phyloP scores from a whole-genome alignment of 768 basidiomycete species.

The Lactarius indigo region DNA sequence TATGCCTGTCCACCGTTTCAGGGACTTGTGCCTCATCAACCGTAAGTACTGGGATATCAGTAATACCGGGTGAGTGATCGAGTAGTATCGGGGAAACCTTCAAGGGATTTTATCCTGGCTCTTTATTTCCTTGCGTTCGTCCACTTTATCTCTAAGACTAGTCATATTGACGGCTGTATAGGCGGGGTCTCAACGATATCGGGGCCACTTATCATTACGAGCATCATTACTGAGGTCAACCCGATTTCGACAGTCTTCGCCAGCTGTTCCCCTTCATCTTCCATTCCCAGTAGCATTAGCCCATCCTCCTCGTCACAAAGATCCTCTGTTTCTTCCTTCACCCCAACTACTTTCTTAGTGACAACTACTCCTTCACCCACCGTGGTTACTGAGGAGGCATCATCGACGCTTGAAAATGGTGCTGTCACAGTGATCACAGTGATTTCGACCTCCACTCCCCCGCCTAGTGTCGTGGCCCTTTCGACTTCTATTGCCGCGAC shows the following conservation, averaged over 20 bases:
- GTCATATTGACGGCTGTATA: slow-evolving; percentile 4
- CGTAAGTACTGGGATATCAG: not conserved
- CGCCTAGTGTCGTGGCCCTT: slow-evolving; percentile 5
- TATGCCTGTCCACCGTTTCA: slow-evolving; percentile 10
- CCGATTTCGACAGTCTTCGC: slow-evolving; percentile 22
- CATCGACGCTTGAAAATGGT: slow-evolving; percentile 11
- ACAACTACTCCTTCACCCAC: slow-evolving; percentile 12
- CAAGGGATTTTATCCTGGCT: not conserved
- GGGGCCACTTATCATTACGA: slow-evolving; percentile 17
- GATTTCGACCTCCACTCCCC: slow-evolving; percentile 12
- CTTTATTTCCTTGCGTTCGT: not conserved
- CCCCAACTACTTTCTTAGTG: not conserved
- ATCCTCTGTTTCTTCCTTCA: not conserved
- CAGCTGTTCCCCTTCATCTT: slow-evolving; percentile 7
- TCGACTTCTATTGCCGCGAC: not conserved
- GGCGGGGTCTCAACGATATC: slow-evolving; percentile 20
- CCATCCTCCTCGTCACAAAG: not conserved
- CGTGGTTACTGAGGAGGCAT: not conserved
- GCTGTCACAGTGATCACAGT: not conserved
- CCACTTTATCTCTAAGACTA: not conserved
- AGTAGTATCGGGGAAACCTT: not conserved
- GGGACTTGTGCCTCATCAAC: slow-evolving; percentile 6
- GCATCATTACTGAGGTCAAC: slow-evolving; percentile 13
- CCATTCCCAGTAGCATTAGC: not conserved
- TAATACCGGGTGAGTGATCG: slow-evolving; percentile 18